Evolutionary conservation across 257 asterid genomes (phyloP), one percentile per base, ranked within the genome.

Genomic region (Lycium ferocissimum): DNA sequence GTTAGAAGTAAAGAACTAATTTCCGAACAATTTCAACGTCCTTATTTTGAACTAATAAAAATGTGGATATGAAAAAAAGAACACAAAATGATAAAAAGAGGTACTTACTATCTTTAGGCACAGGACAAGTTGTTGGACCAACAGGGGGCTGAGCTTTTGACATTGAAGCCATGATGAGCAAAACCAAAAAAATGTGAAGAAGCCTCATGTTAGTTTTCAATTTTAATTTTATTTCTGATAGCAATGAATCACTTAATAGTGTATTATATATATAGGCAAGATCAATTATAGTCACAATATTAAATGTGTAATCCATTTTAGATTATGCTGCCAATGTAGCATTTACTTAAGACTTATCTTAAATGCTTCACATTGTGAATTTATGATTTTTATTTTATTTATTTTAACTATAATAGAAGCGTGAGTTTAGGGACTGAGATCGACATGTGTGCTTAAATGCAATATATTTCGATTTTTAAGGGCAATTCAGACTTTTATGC

Each of bases 41-140:
- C 45, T 40, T 40, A 2, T 40, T 40, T 40, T 5, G 45, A 67
- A 14, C 22, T 0, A 37, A 67, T 67, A 2, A 37, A 67, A 67
- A 35, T 12, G 11, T 51, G 14, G 14, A 11, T 51, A 14, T 51
- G 57, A 11, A 11, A 17, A 58, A 17, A 18, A 49, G 8, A 7
- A 7, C 7, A 49, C 56, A 58, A 58, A 58, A 58, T 57, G 20
- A 57, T 13, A 14, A 18, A 58, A 2, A 1, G 6, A 9, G 78
- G 20, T 17, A 71, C 79, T 70, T 3, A 70, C 56, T 8, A 40
- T 71, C 7, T 18, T 3, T 12, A 40, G 79, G 2, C 79, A 71
- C 35, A 18, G 79, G 35, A 71, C 79, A 71, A 43, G 79, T 71
- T 71, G 56, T 0, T 43, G 79, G 11, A 71, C 79, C 56, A 71